phyloP scores from a whole-genome alignment of 148 eudicot genomes.

The Polygonum maritimum region DNA sequence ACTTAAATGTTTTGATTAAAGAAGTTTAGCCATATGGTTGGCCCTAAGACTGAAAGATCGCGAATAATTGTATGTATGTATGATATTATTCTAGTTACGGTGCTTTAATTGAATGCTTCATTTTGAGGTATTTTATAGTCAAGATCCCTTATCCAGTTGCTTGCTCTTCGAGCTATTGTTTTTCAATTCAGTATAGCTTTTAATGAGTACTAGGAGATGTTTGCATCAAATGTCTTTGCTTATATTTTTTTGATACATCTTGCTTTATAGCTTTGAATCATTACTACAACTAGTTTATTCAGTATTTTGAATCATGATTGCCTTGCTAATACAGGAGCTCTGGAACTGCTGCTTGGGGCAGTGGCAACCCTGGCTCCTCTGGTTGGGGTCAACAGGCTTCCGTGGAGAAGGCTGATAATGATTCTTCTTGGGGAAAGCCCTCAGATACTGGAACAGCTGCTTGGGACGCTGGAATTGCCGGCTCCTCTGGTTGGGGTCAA shows the following conservation, averaged over 20 bases:
- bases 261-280: background rate
- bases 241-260: no score
- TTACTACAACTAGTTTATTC: background rate
- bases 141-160: background rate
- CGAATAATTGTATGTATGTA: background rate
- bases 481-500: conserved; percentile 13
- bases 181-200: no score
- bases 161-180: no score
- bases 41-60: background rate
- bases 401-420: background rate
- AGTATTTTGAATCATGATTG: background rate
- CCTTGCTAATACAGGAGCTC: background rate
- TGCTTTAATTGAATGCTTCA: background rate
- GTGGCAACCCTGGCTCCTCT: conserved; percentile 2
- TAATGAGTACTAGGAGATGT: no score
- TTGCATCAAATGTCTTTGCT: no score
- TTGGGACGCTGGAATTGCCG: background rate
- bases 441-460: background rate
- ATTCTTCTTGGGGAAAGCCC: background rate
- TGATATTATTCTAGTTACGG: background rate
- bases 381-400: conserved; percentile 9
- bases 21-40: background rate
- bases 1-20: no score
- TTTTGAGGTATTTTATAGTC: background rate
- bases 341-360: background rate